Evolutionary conservation across 164 flowering plant species (phyloP).

Genomic region (Protea cynaroides): DNA sequence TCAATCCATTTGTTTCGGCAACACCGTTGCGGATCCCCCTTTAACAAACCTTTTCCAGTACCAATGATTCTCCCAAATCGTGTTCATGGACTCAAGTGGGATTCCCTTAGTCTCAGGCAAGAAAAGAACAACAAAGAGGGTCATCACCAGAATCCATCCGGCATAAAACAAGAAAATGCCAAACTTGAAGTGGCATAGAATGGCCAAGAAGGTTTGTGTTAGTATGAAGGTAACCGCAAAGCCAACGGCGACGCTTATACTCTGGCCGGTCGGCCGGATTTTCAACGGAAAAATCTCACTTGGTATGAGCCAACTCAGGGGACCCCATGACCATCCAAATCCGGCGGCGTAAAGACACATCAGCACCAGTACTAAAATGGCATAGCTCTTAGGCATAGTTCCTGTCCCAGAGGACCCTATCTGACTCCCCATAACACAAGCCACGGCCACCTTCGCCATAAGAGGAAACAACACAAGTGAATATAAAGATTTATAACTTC

Average conservation of each 20-base stretch:
- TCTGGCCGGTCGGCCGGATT: constrained; percentile 57
- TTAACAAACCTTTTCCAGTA: constrained; percentile 39
- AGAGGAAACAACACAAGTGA: no score
- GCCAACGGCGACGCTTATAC: constrained; percentile 55
- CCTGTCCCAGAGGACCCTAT: constrained; percentile 36
- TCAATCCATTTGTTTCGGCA: neutral
- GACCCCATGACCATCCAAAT: constrained; percentile 89
- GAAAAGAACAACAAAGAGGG: constrained; percentile 38
- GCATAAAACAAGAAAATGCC: constrained; percentile 58
- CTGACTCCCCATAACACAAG: constrained; percentile 31
- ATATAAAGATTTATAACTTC: no score
- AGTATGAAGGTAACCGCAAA: constrained; percentile 47
- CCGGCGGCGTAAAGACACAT: constrained; percentile 63
- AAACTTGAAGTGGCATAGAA: constrained; percentile 66
- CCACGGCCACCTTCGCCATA: constrained; percentile 39
- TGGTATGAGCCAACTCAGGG: constrained; percentile 66
- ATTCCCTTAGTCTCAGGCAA: constrained; percentile 70
- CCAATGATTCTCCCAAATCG: constrained; percentile 71
- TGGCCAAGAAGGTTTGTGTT: constrained; percentile 52
- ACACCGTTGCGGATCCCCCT: neutral
- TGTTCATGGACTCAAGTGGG: constrained; percentile 52
- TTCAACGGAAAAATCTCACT: constrained; percentile 73
- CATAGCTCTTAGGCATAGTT: constrained; percentile 32
- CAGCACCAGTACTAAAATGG: constrained; percentile 37
- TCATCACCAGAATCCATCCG: constrained; percentile 50